A percentile compares a stretch with the other conserved stretches of the same genome.
Conservation (phyloP, 1,139 yeast genomes). For the Hansenula lynferdii region DNA sequence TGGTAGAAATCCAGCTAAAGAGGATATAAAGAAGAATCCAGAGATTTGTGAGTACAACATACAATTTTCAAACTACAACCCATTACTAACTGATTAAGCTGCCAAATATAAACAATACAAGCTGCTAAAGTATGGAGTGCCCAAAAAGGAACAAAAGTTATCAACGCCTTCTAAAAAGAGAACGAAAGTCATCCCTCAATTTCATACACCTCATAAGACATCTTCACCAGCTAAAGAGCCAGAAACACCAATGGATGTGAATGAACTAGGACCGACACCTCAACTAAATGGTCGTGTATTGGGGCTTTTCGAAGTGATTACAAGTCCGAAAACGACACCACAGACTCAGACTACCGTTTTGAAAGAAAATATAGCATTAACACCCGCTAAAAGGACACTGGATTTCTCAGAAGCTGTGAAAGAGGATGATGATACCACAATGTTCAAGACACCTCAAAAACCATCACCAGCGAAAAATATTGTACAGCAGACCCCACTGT, state of each 20-base stretch:
- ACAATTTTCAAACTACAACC: not conserved
- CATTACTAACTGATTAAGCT: not conserved
- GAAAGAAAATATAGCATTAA: not conserved
- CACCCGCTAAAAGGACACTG: conserved; percentile 11
- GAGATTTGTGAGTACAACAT: conserved; percentile 27
- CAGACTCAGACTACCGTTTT: conserved; percentile 1
- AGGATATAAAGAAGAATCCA: conserved; percentile 46
- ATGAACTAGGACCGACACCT: conserved; percentile 71
- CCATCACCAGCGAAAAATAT: conserved; percentile 1
- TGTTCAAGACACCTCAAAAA: conserved; percentile 30
- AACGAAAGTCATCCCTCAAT: conserved; percentile 3
- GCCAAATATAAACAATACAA: conserved; percentile 12
- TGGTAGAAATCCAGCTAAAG: conserved; percentile 46
- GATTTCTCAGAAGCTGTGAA: conserved; percentile 5
- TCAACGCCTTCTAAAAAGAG: conserved; percentile 3
- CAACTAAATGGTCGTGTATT: conserved; percentile 66
- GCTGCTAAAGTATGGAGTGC: conserved; percentile 5
- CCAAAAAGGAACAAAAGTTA: conserved; percentile 3
- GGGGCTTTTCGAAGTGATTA: conserved; percentile 54
- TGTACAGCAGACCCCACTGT: conserved; percentile 23
- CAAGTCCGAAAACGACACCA: conserved; percentile 13
- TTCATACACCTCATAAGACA: conserved; percentile 19
- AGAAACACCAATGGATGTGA: conserved; percentile 5
- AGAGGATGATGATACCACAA: not conserved
- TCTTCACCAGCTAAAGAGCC: conserved; percentile 17